Evolutionary conservation across 2,329 filamentous ascomycete genomes (phyloP), one percentile per base, ranked within the genome.

Genomic region (Tolypocladium endophyticum): DNA sequence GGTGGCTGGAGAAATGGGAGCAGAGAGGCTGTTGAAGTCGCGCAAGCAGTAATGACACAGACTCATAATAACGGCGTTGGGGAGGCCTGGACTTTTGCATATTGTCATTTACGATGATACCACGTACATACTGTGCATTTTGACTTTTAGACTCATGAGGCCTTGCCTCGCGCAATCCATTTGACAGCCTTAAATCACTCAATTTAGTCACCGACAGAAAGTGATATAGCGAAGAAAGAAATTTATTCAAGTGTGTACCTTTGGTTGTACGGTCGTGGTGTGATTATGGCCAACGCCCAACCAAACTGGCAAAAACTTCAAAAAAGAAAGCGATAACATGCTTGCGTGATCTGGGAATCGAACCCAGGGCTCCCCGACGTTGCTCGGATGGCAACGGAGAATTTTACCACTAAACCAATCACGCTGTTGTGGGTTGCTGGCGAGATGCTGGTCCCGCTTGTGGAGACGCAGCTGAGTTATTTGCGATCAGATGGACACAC

Each of bases 1-100:
- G 79, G 75, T 80, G 25, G 79, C 77, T 5, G 81, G 74, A 0
- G 81, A 83, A 71, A 75, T 73, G 63, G 81, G 76, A 1, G 73
- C 76, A 3, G 80, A 82, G 68, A 71, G 76, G 63, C 80, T 83
- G 60, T 38, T 64, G 38, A 52, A 53, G 56, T 50, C 47, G 30
- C 47, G 47, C 4, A 2, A 30, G 47, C 25, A 3, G 47, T 50
- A 50, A 50, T 30, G 14, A 50, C 4, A 50, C 8, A 14, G 2
- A 50, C 25, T 50, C 25, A 11, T 50, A 30, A 30, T 30, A 7
- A 30, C 25, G 47, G 47, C 47, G 47, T 50, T 50, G 25, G 47
- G 16, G 3, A 30, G 14, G 47, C 25, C 20, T 43, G 1, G 18
- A 11, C 11, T 6, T 43, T n/a, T 43, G 3, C 20, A 25, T 25